Percentiles rank a stretch among this genome's conserved stretches.
These are phyloP conservation scores for Thelonectria olida DNA, from an alignment of 2,329 filamentous ascomycete genomes.

Conservation along the genomic window DNA sequence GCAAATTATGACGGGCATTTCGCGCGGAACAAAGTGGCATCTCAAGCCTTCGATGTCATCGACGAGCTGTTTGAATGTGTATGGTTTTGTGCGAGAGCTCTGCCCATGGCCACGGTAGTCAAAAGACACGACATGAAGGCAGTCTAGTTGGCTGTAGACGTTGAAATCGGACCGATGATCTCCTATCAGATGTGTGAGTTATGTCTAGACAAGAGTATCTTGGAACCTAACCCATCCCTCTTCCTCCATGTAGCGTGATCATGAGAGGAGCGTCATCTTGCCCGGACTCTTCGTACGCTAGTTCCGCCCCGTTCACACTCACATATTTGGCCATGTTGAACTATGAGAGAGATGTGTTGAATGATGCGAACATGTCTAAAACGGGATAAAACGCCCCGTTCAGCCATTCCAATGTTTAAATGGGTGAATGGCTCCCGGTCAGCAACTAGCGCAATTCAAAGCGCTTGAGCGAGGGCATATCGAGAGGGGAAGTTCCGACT, in stretches of 20 bases:
- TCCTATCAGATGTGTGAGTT: slow-evolving; percentile 3
- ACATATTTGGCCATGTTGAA: slow-evolving; percentile 20
- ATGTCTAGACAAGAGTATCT: not conserved
- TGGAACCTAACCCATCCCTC: slow-evolving; percentile 26
- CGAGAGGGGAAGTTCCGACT: not conserved
- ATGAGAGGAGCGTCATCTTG: slow-evolving; percentile 23
- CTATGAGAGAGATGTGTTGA: not conserved
- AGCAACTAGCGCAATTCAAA: not conserved
- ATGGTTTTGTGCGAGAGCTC: slow-evolving; percentile 30
- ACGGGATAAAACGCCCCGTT: not conserved
- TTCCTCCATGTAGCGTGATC: slow-evolving; percentile 30
- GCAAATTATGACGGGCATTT: slow-evolving; percentile 23
- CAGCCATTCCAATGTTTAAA: not conserved
- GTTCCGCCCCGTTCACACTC: slow-evolving; percentile 21
- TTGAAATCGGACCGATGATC: slow-evolving; percentile 27
- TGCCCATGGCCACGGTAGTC: slow-evolving; percentile 30
- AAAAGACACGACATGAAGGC: slow-evolving; percentile 26
- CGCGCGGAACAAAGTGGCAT: slow-evolving; percentile 12
- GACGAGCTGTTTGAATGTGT: slow-evolving; percentile 30
- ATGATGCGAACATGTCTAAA: not conserved
- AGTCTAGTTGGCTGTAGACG: slow-evolving; percentile 23
- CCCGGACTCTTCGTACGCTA: slow-evolving; percentile 26
- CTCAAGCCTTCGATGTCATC: slow-evolving; percentile 28
- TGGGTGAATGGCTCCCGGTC: not conserved
- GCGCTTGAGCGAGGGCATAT: not conserved